A percentile compares a stretch with the other conserved stretches of the same genome.
phyloP scores from a whole-genome alignment of 2,329 filamentous ascomycete species.

The Microsporum audouinii region DNA sequence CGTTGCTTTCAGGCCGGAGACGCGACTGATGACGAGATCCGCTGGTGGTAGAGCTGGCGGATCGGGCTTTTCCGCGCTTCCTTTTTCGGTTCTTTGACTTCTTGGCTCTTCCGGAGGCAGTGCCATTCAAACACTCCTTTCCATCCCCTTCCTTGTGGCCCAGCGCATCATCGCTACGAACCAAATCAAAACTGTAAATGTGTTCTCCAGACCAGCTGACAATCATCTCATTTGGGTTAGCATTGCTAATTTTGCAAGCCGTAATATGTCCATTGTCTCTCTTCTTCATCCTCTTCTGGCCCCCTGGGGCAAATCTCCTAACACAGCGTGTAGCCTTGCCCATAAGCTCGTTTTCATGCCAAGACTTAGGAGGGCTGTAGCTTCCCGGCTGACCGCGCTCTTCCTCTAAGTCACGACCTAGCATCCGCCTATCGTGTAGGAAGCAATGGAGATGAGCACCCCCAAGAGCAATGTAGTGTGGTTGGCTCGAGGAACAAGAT shows the following conservation, averaged over 20 bases:
- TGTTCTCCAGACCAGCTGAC: slow-evolving; percentile 58
- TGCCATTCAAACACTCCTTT: slow-evolving; percentile 18
- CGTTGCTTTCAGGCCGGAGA: slow-evolving; percentile 34
- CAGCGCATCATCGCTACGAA: slow-evolving; percentile 45
- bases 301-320: slow-evolving; percentile 52
- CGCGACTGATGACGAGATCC: slow-evolving; percentile 38
- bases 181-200: slow-evolving; percentile 55
- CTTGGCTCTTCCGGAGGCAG: slow-evolving; percentile 23
- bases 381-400: slow-evolving; percentile 41
- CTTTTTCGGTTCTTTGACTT: slow-evolving; percentile 41
- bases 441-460: slow-evolving; percentile 60
- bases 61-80: slow-evolving; percentile 43
- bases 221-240: slow-evolving; percentile 55
- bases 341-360: slow-evolving; percentile 44
- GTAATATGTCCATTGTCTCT: slow-evolving; percentile 54
- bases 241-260: slow-evolving; percentile 59
- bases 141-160: slow-evolving; percentile 28
- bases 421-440: slow-evolving; percentile 57
- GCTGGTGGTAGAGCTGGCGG: slow-evolving; percentile 33
- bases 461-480: slow-evolving; percentile 58
- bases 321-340: slow-evolving; percentile 53
- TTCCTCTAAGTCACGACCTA: slow-evolving; percentile 45
- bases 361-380: slow-evolving; percentile 32
- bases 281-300: slow-evolving; percentile 38
- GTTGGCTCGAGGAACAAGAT: slow-evolving; percentile 55